Evolutionary conservation across 2,329 filamentous ascomycete species (phyloP), one percentile per base, ranked within the genome.

Genomic region (Raffaelea arxii): DNA sequence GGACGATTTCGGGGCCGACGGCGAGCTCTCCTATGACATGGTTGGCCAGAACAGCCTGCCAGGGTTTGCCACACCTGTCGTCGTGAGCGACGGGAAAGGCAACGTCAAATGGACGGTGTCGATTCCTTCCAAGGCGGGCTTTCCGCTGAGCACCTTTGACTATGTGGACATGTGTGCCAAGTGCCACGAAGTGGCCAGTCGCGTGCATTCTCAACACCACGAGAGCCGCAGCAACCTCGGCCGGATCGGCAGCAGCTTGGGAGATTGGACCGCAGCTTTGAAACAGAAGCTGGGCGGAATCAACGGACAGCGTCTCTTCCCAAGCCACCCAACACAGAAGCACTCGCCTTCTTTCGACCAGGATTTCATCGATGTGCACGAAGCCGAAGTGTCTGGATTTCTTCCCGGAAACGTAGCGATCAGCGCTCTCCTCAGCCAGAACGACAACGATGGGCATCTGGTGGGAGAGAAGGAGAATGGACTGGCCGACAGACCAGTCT

Each of bases 21-120:
- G 74, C 41, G 66, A 77, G 43, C 9, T 21, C 19, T 4, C 48
- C 12, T 82, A 79, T 59, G 81, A 86, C 56, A 80, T 86, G 71
- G 74, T 85, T 7, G 77, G 73, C 32, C 78, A 78, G 50, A 74
- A 80, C 50, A 69, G 69, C 37, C 62, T 88, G n/a, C 85, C 86
- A 0, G 73, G 82, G 24, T 80, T 85, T 51, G 82, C 86, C 0
- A 84, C 82, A 1, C 84, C 86, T 0, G 72, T 92, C 19, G 72
- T 86, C 6, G 70, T 90, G 40, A 77, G 73, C 14, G 84, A 89
- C 62, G 65, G 69, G 23, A 68, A 71, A 39, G 84, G 83, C 3
- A 74, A 72, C 44, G 69, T 79, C 11, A 82, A 77, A 59, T 94
- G 88, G 88, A 92, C 87, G 0, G 76, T 94, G 11, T 88, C 79